Conservation (phyloP, 169 alveolate species). For the Plasmodium sp. region DNA sequence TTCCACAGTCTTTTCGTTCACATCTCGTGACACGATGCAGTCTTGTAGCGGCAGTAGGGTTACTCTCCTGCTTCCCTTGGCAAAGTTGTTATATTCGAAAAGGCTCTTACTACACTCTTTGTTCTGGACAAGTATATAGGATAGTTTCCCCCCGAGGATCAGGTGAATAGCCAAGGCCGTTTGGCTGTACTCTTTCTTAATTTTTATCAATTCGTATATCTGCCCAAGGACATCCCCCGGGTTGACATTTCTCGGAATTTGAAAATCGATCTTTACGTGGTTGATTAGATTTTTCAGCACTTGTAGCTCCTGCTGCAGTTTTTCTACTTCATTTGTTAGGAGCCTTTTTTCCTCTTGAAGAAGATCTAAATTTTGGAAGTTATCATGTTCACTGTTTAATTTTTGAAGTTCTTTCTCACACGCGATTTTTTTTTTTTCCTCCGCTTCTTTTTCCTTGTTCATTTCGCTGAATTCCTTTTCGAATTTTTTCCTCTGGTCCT, state of each 20-base stretch:
- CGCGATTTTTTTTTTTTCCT: conserved; percentile 63
- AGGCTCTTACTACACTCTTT: conserved; percentile 77
- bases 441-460: conserved; percentile 77
- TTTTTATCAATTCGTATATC: conserved; percentile 77
- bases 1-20: conserved; percentile 70
- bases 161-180: conserved; percentile 81
- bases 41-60: conserved; percentile 84
- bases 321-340: conserved; percentile 67
- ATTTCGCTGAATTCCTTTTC: conserved; percentile 75
- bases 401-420: conserved; percentile 74
- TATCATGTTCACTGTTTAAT: conserved; percentile 51
- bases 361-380: conserved; percentile 53
- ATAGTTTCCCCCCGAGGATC: conserved; percentile 78
- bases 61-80: conserved; percentile 71
- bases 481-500: conserved; percentile 73
- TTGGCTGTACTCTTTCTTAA: conserved; percentile 72
- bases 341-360: conserved; percentile 67
- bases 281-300: conserved; percentile 41
- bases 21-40: conserved; percentile 72
- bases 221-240: conserved; percentile 77
- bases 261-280: conserved; percentile 30
- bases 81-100: conserved; percentile 78
- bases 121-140: conserved; percentile 78
- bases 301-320: conserved; percentile 29
- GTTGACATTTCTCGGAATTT: conserved; percentile 46